Percentiles rank a stretch among this genome's conserved stretches.
Conservation (phyloP, 495 filamentous ascomycete species). For the Penicillium alfredii region DNA sequence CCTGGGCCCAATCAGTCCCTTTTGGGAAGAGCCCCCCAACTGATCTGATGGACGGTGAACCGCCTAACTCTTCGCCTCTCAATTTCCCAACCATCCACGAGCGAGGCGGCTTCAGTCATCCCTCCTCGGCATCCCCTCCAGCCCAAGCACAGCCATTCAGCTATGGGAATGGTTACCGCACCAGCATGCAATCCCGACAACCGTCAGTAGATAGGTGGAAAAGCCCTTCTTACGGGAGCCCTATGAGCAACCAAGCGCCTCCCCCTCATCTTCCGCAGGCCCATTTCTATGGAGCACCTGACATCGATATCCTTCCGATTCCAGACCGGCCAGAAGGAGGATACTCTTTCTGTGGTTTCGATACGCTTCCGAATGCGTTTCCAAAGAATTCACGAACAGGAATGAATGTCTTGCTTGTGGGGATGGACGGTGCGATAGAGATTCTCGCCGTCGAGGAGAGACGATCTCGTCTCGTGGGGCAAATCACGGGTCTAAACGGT, state of each 20-base stretch:
- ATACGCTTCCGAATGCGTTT: conserved; percentile 50
- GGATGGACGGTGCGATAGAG: conserved; percentile 69
- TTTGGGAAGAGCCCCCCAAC: conserved; percentile 46
- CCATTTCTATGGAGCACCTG: conserved; percentile 58
- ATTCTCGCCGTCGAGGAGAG: conserved; percentile 63
- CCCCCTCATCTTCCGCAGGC: conserved; percentile 77
- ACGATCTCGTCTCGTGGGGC: conserved; percentile 57
- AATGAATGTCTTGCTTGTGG: conserved; percentile 66
- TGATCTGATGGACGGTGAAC: conserved; percentile 37
- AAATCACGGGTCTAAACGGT: conserved; percentile 68
- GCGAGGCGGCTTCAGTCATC: conserved; percentile 42
- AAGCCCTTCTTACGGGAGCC: conserved; percentile 41
- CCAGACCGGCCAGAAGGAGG: conserved; percentile 45
- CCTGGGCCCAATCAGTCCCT: conserved; percentile 45
- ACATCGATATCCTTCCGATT: conserved; percentile 42
- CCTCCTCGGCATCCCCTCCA: conserved; percentile 46
- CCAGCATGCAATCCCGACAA: conserved; percentile 33
- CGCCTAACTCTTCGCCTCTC: conserved; percentile 40
- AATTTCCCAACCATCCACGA: conserved; percentile 35
- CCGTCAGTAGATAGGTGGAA: conserved; percentile 37
- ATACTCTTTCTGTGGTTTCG: conserved; percentile 76
- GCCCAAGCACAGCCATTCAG: conserved; percentile 40
- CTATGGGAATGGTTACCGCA: conserved; percentile 38
- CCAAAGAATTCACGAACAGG: conserved; percentile 44
- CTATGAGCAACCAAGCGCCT: conserved; percentile 51